Evolutionary conservation across 768 basidiomycete species (phyloP).

Genomic region (Nevesoporus exiguus): DNA sequence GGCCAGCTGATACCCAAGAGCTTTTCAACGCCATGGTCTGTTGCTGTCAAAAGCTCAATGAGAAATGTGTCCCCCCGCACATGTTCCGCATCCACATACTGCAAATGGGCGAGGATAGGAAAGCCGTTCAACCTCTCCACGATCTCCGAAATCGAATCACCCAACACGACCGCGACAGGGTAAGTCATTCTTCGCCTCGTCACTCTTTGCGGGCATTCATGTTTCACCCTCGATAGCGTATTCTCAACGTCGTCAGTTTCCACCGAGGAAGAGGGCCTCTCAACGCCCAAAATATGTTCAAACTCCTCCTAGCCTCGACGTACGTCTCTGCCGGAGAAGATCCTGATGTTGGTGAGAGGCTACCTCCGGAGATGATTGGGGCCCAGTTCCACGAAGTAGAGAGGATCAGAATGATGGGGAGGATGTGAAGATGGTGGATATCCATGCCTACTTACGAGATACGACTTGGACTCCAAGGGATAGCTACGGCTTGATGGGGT

Average conservation of each 20-base stretch:
- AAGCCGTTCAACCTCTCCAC: constrained; percentile 19
- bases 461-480: not conserved
- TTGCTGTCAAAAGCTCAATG: constrained; percentile 13
- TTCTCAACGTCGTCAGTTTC: constrained; percentile 22
- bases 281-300: constrained; percentile 16
- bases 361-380: constrained; percentile 7
- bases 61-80: constrained; percentile 2
- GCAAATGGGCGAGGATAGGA: constrained; percentile 25
- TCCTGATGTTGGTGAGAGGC: constrained; percentile 15
- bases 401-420: constrained; percentile 10
- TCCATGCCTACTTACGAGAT: not conserved
- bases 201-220: not conserved
- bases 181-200: not conserved
- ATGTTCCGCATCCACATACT: constrained; percentile 25
- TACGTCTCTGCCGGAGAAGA: constrained; percentile 17
- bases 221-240: constrained; percentile 4
- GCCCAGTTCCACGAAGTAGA: constrained; percentile 14
- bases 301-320: constrained; percentile 22
- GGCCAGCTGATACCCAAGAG: constrained; percentile 13
- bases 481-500: not conserved
- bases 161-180: constrained; percentile 15
- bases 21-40: constrained; percentile 7
- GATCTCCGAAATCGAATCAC: constrained; percentile 21
- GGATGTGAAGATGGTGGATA: not conserved
- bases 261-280: constrained; percentile 24